Evolutionary conservation across 164 flowering plant genomes (phyloP), one percentile per base, ranked within the genome.

Genomic region (Nymphaea colorata): DNA sequence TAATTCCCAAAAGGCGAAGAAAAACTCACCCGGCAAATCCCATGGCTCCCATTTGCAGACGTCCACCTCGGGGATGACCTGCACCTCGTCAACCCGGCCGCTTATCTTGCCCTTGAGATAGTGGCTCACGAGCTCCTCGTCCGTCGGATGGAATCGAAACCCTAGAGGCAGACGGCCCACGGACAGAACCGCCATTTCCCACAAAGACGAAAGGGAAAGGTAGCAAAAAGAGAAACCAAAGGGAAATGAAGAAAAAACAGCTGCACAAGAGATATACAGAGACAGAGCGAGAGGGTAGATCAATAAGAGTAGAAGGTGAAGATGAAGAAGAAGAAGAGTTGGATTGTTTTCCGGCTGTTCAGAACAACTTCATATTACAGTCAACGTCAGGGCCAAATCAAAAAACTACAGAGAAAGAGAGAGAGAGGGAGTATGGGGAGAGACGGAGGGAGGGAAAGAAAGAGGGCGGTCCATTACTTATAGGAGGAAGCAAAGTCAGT

Each of bases 41-140:
- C 89, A 85, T 12, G 96, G 92, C 79, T 87, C 90, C 73, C 72
- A 77, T 73, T 82, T 85, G 68, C 90, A 87, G 41, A 89, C 79
- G 66, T 89, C 92, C 44, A 87, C 73, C 67, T 89, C 92, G 2
- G 82, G 79, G 45, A 89, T 89, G 44, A 81, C 81, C n/a, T 69
- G n/a, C 62, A 88, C 90, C 36, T 75, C 77, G 4, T 79, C 75
- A n/a, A 84, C 68, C 17, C 69, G 68, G 66, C 66, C 41, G 41
- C 61, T 69, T 60, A 47, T 57, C 61, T 73, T 73, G 4, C 69
- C 42, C 42, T 66, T 68, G 11, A 73, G 66, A 69, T 73, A 73
- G 61, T 73, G 72, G 41, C 53, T 60, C 4, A 73, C 69, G 18
- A 73, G 76, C 60, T 73, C 76, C 59, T 73, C 76, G 42, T 73